Evolutionary conservation across 352 stramenopile species (phyloP).

Genomic region (Pilasporangium apinafurcum): DNA sequence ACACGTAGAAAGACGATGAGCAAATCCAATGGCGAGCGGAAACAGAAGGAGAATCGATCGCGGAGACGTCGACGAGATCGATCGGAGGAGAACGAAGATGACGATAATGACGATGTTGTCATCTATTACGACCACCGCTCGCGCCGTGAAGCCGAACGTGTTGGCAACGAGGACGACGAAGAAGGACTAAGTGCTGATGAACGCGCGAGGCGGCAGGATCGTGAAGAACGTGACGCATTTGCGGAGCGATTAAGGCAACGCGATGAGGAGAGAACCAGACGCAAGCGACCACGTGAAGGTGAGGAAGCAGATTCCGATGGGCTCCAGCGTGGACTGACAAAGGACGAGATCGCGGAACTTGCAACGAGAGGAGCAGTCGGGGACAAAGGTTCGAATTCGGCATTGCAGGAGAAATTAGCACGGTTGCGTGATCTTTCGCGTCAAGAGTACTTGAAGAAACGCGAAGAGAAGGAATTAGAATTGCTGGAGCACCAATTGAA

Average conservation of each 20-base stretch:
- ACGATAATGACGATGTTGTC: slow-evolving; percentile 13
- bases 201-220: slow-evolving; percentile 44
- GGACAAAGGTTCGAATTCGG: slow-evolving; percentile 17
- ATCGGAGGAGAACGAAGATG: neutral
- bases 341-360: slow-evolving; percentile 81
- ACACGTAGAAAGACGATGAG: too few relatives aligned
- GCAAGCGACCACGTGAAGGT: slow-evolving; percentile 35
- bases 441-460: slow-evolving; percentile 96
- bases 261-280: slow-evolving; percentile 70
- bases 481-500: slow-evolving; percentile 87
- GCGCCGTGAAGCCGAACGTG: slow-evolving; percentile 23
- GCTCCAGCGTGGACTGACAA: slow-evolving; percentile 31
- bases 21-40: slow-evolving; percentile 4
- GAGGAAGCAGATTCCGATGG: slow-evolving; percentile 16
- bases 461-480: slow-evolving; percentile 95
- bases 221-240: slow-evolving; percentile 76
- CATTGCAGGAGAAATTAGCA: slow-evolving; percentile 50
- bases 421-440: slow-evolving; percentile 89
- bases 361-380: slow-evolving; percentile 67
- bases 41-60: slow-evolving; percentile 7
- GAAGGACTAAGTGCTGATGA: slow-evolving; percentile 24
- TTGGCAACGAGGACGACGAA: neutral
- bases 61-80: slow-evolving; percentile 2
- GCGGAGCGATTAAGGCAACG: slow-evolving; percentile 68
- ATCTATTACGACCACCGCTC: slow-evolving; percentile 38